Percentiles rank a stretch among this genome's conserved stretches.
phyloP scores from a whole-genome alignment of 768 basidiomycete genomes.

The Kondoa subrosea region DNA sequence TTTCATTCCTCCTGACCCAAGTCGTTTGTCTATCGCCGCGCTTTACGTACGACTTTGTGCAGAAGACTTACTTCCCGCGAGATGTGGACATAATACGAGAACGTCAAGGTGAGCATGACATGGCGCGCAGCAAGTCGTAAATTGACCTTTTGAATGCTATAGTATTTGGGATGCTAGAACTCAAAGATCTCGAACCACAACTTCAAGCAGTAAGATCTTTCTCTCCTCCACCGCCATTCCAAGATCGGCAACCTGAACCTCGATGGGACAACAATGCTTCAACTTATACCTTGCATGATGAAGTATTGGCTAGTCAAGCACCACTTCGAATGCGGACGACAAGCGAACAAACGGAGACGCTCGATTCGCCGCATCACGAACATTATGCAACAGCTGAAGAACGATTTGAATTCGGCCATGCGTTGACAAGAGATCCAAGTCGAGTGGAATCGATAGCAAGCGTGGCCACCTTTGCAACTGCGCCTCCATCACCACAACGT shows the following conservation, averaged over 20 bases:
- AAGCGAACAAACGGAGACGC: background rate
- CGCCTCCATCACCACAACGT: background rate
- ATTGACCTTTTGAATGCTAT: background rate
- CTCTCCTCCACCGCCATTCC: background rate
- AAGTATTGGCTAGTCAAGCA: background rate
- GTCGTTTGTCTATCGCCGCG: conserved; percentile 62
- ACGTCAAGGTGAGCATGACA: background rate
- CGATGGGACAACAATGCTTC: background rate
- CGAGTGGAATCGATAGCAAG: background rate
- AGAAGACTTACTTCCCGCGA: conserved; percentile 53
- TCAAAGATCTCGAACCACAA: background rate
- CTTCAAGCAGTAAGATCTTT: background rate
- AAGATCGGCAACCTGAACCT: background rate
- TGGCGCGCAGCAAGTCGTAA: background rate
- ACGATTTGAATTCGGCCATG: background rate
- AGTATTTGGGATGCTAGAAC: background rate
- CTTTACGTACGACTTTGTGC: conserved; percentile 57
- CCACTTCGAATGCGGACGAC: background rate
- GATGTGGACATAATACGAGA: conserved; percentile 87
- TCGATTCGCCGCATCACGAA: background rate
- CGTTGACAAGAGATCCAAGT: background rate
- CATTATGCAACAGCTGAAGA: too few species aligned
- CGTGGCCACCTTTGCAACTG: background rate
- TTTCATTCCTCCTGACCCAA: conserved; percentile 52
- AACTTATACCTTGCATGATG: background rate